Conservation (phyloP, 83 land plant species). For the Thuja plicata region DNA sequence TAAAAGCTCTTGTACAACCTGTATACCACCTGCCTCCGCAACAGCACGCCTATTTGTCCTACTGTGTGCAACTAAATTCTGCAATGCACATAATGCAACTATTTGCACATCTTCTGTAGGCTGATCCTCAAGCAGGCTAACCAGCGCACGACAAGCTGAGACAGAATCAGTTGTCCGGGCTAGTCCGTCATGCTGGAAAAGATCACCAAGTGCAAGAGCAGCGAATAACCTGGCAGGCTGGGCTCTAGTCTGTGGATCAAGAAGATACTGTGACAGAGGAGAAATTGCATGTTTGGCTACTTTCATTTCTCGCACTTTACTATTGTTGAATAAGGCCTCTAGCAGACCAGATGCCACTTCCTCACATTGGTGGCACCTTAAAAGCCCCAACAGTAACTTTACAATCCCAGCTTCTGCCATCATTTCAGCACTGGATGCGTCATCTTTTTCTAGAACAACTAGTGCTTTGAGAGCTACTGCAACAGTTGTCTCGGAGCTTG, state of each 20-base stretch:
- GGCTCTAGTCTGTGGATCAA: slow-evolving; percentile 75
- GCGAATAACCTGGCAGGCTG: slow-evolving; percentile 70
- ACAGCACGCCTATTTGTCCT: slow-evolving; percentile 86
- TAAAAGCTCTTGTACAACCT: slow-evolving; percentile 68
- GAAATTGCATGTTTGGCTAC: slow-evolving; percentile 68
- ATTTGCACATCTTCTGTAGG: slow-evolving; percentile 75
- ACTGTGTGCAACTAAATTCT: slow-evolving; percentile 79
- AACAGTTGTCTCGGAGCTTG: slow-evolving; percentile 54
- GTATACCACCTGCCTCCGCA: slow-evolving; percentile 86
- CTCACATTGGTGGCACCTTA: slow-evolving; percentile 81
- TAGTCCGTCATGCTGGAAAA: slow-evolving; percentile 71
- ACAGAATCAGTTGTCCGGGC: slow-evolving; percentile 70
- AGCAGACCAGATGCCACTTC: slow-evolving; percentile 75
- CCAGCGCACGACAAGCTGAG: slow-evolving; percentile 81
- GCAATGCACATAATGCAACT: slow-evolving; percentile 85
- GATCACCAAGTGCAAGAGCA: slow-evolving; percentile 81
- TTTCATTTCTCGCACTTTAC: slow-evolving; percentile 66
- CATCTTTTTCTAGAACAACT: slow-evolving; percentile 59
- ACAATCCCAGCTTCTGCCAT: slow-evolving; percentile 84
- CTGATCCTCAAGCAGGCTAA: slow-evolving; percentile 75
- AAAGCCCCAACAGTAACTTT: slow-evolving; percentile 63
- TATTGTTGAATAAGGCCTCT: slow-evolving; percentile 78
- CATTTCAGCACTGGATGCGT: slow-evolving; percentile 60
- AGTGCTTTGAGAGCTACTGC: slow-evolving; percentile 65
- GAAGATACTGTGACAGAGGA: slow-evolving; percentile 70